These are phyloP conservation scores for Solanum etuberosum DNA, from an alignment of 257 asterid genomes.

Conservation along the genomic window DNA sequence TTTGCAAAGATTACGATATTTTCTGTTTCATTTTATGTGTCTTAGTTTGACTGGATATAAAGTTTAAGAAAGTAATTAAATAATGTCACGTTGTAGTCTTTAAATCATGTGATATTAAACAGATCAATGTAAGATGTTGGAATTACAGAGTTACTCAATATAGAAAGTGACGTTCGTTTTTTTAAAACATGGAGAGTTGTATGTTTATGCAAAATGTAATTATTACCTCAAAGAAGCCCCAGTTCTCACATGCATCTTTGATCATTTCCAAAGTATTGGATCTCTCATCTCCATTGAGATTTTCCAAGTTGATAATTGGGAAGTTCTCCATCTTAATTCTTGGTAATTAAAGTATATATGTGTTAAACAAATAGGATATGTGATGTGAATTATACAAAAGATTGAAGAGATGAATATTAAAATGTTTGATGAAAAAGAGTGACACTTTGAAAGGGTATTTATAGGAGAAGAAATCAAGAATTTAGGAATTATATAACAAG, in stretches of 20 bases:
- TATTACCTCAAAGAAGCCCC: constrained; percentile 22
- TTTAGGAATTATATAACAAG: neutral
- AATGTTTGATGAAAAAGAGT: neutral
- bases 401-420: neutral
- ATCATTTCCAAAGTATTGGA: neutral
- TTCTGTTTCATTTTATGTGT: neutral
- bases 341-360: neutral
- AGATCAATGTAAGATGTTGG: neutral
- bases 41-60: neutral
- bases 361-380: neutral
- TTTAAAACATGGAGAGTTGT: neutral
- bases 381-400: neutral
- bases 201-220: neutral
- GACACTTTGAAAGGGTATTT: neutral
- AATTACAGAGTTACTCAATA: neutral
- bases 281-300: constrained; percentile 4
- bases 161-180: neutral
- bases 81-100: neutral
- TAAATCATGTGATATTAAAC: neutral
- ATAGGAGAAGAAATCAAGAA: neutral
- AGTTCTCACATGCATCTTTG: constrained; percentile 13
- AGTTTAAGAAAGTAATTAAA: neutral
- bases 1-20: neutral
- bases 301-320: constrained; percentile 11
- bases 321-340: constrained; percentile 5